A percentile compares a stretch with the other conserved stretches of the same genome.
Evolutionary conservation across 306 rosid genomes (phyloP).

Genomic region (Sicyos baderoa): DNA sequence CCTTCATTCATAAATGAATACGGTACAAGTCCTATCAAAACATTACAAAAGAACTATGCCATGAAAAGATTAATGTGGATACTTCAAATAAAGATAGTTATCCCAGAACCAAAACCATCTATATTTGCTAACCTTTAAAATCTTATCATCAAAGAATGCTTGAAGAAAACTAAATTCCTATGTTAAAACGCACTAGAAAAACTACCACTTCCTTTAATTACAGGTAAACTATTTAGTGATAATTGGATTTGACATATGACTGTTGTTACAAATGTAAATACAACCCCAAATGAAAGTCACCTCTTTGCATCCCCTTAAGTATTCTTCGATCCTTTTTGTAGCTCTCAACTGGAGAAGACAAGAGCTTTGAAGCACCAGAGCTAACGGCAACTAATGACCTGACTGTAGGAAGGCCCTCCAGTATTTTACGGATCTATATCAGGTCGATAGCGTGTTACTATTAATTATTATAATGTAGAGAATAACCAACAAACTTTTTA

Average conservation of each 20-base stretch:
- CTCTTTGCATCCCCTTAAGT: conserved; percentile 97
- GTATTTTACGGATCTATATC: conserved; percentile 66
- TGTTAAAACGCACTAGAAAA: conserved; percentile 9
- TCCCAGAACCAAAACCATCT: neutral
- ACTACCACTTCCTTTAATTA: neutral
- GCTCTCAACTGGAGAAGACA: conserved; percentile 84
- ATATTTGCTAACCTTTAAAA: neutral
- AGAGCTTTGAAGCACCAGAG: conserved; percentile 78
- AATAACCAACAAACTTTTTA: conserved; percentile 22
- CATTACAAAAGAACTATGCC: too few species aligned
- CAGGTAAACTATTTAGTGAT: neutral
- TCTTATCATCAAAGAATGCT: neutral
- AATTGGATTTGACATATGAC: neutral
- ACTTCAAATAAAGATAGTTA: too few species aligned
- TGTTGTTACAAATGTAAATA: neutral
- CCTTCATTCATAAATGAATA: too few species aligned
- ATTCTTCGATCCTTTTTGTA: conserved; percentile 83
- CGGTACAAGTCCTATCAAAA: too few species aligned
- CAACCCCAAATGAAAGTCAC: conserved; percentile 27
- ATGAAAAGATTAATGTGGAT: too few species aligned
- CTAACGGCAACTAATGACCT: conserved; percentile 75
- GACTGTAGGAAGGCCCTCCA: conserved; percentile 75
- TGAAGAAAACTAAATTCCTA: conserved; percentile 1
- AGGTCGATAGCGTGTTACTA: conserved; percentile 17
- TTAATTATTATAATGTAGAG: conserved; percentile 13